Evolutionary conservation across 495 filamentous ascomycete species (phyloP), one percentile per base, ranked within the genome.

Genomic region (Penicillium turbatum): DNA sequence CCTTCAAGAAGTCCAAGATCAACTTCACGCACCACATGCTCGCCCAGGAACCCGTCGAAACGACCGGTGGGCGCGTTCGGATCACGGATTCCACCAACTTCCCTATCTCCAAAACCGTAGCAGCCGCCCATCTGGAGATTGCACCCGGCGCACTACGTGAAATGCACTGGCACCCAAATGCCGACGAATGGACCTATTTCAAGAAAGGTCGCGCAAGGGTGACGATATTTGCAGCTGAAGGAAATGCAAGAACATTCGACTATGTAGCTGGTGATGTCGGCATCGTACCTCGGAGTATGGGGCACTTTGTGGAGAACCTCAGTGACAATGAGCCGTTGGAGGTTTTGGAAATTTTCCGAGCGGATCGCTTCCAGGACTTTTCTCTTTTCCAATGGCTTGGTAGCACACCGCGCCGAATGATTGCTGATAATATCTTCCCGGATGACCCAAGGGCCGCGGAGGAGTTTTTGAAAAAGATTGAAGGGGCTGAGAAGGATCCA

Each of bases 141-240:
- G 62, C 80, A 37, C 81, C 81, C 0, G 81, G 81, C 1, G 81
- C 79, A 0, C 61, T 85, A 42, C 76, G 82, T 5, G 82, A 85
- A 64, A 81, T 92, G 52, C 87, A 92, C 69, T 92, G 88, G 88
- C 87, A 90, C 57, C 84, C 85, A 0, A 80, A 76, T n/a, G 81
- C 80, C 12, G 87, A 90, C 61, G 87, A 90, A 59, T 92, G 86
- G 86, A 79, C 77, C 1, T 92, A 84, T 72, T 90, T 90, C 72
- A 78, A 88, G 42, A 68, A 77, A 34, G 88, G 88, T 0, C 75
- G 74, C 0, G 88, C 80, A 0, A 77, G 88, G 8, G 83, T 86
- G 12, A 89, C 86, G 0, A 69, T 89, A 5, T 90, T 82, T 62
- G 66, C 74, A 2, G 81, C 86, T 0, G 78, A 83, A 0, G 66